phyloP scores from a whole-genome alignment of 768 basidiomycete species.

The Mycena maculata region DNA sequence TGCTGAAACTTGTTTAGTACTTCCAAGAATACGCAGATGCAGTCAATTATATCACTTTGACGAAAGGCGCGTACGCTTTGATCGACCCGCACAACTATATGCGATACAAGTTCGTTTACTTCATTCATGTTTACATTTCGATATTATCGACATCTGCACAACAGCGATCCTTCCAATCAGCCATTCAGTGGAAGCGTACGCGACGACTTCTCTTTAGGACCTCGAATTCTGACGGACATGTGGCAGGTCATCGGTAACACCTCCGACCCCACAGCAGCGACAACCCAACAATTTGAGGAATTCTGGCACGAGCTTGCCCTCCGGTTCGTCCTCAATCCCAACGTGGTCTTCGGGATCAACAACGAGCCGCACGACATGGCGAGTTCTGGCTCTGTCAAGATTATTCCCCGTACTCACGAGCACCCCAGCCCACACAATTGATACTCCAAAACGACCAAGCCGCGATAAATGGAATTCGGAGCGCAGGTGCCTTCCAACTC shows the following conservation, averaged over 20 bases:
- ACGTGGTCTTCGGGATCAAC: slow-evolving; percentile 60
- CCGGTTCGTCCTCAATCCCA: slow-evolving; percentile 53
- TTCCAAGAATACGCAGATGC: slow-evolving; percentile 57
- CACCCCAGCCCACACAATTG: slow-evolving; percentile 50
- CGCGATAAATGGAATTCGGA: slow-evolving; percentile 56
- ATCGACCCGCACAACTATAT: slow-evolving; percentile 63
- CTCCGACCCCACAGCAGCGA: slow-evolving; percentile 57
- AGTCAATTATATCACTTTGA: slow-evolving; percentile 54
- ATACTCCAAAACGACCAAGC: slow-evolving; percentile 57
- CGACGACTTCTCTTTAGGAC: neutral
- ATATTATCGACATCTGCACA: neutral
- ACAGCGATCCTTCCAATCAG: slow-evolving; percentile 56
- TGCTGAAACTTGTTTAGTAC: slow-evolving; percentile 44
- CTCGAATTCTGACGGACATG: neutral
- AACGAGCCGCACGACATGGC: slow-evolving; percentile 63
- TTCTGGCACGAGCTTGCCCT: slow-evolving; percentile 57
- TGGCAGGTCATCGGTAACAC: slow-evolving; percentile 58
- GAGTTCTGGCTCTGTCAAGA: neutral
- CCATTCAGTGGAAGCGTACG: slow-evolving; percentile 57
- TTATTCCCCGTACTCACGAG: neutral
- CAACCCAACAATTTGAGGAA: slow-evolving; percentile 54
- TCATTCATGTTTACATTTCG: neutral
- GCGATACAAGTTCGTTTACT: slow-evolving; percentile 55
- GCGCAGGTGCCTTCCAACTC: slow-evolving; percentile 53
- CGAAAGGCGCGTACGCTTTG: slow-evolving; percentile 56